These are phyloP conservation scores for Leptodontidium sp. DNA, from an alignment of 2,329 filamentous ascomycete species.

Conservation along the genomic window DNA sequence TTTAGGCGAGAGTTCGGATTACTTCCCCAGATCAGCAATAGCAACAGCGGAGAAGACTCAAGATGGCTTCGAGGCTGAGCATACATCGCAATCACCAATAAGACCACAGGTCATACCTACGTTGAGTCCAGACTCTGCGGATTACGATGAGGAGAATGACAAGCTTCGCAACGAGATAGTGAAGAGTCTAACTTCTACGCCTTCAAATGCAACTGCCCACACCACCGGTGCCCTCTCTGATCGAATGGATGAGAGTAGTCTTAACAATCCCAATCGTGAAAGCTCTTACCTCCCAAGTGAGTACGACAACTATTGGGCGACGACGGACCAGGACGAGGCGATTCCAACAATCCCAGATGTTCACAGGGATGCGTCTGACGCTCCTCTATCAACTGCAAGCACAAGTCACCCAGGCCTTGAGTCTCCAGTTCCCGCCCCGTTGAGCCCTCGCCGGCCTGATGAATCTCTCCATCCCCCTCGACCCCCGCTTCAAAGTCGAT, in stretches of 20 bases:
- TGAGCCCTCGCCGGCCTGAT: constrained; percentile 38
- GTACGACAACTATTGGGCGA: constrained; percentile 73
- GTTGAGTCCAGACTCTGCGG: constrained; percentile 35
- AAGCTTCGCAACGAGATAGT: constrained; percentile 78
- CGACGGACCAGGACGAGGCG: constrained; percentile 52
- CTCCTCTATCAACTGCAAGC: neutral
- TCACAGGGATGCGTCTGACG: constrained; percentile 18
- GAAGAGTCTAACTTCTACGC: constrained; percentile 67
- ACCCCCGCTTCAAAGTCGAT: constrained; percentile 36
- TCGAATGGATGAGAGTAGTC: constrained; percentile 33
- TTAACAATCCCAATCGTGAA: constrained; percentile 51
- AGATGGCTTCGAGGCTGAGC: constrained; percentile 18
- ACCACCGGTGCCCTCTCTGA: constrained; percentile 29
- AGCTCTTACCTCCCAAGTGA: constrained; percentile 71
- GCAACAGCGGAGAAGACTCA: constrained; percentile 27
- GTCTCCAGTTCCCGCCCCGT: constrained; percentile 33
- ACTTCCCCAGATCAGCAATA: constrained; percentile 31
- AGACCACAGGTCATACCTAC: constrained; percentile 34
- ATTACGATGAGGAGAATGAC: constrained; percentile 69
- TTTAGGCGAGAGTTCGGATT: constrained; percentile 24
- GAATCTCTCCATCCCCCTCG: constrained; percentile 24
- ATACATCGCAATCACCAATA: constrained; percentile 23
- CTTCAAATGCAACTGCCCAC: constrained; percentile 38
- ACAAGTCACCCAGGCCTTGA: constrained; percentile 40
- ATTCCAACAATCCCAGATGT: constrained; percentile 19